Evolutionary conservation across 192 early-diverging fungal genomes (phyloP), one percentile per base, ranked within the genome.

Genomic region (Mortierella claussenii): DNA sequence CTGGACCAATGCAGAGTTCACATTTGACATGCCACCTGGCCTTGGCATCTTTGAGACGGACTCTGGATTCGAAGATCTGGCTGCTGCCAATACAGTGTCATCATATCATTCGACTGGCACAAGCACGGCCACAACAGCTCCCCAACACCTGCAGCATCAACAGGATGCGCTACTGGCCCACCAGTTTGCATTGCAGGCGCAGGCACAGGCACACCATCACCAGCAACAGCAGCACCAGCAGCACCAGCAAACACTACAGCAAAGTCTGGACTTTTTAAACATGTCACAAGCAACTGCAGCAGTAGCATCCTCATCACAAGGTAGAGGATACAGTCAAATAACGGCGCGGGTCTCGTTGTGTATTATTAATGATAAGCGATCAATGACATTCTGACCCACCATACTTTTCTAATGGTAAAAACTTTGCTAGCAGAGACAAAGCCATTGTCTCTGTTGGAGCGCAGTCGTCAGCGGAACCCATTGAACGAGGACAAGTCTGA

Each of bases 1-100:
- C 28, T 92, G 87, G 82, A 79, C 89, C 50, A 88, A 89, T 55
- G 86, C 88, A 20, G 89, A 92, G 69, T 92, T 91, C 68, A 85
- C 83, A 34, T 86, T 89, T 30, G 89, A 92, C 69, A 80, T 83
- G 10, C 63, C 80, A 27, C 82, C 84, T 42, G 84, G 84, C 30
- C 54, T 79, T 6, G 81, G 84, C 15, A 80, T 86, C 64, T 81
- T 68, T 68, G 83, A 82, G 4, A 67, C 81, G 6, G 76, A 83
- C 27, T 66, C 71, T 65, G 69, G 61, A 3, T 50, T 74, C 43
- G 32, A 50, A 33, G 49, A 66, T 20, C 37, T 48, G 44, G 37
- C 54, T 47, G 31, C 45, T 8, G 23, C 45, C 43, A 64, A 55
- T 51, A 70, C 51, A 15, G 53, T 54, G 36, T 1, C 53, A n/a